Base-by-base conservation (phyloP, 179 eudicot species). In the Beta macrorhiza region DNA sequence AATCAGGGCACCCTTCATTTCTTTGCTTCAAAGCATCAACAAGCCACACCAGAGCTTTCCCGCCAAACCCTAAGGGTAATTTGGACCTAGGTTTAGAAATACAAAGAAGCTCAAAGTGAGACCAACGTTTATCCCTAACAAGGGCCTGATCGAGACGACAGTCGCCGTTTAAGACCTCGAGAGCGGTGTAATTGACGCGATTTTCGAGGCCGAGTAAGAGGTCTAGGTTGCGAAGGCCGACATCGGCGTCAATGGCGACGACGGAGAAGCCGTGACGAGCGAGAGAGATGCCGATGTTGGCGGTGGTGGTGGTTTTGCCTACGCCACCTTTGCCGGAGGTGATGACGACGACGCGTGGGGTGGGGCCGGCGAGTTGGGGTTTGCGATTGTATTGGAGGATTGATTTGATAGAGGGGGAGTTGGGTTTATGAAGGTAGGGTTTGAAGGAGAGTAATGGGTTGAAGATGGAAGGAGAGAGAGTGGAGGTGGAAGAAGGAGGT, bases 281-380 rank as follows among this genome's bases (percentile, higher is more conserved):
- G 51, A 96, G 88, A 53, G 99, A 96, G 81, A 96, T 92, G 78
- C 97, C 96, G 51, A 96, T 81, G 79, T 96, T 96, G 53, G 99
- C 99, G 72, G 99, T 94, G 78, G 99, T 96, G 77, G 99, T 96
- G 45, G 99, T 96, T 73, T 96, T 96, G 0, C 99, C 99, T n/a
- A 96, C 99, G 25, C 99, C 99, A 61, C 99, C 99, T 76, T 96
- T 94, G 11, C 99, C 99, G 84, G 99, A 96, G 63, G 99, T 96
- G 78, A 96, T 91, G 65, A 96, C 99, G 71, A 96, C 93, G 14
- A 94, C 93, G 5, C 99, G 84, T 1, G 99, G 99, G 0, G 97
- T 89, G 1, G 95, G 86, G n/a, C 99, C 99, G 78, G 97, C 80
- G 67, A 94, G 87, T 57, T 92, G 86, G 51, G 99, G 99, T 81